phyloP scores from a whole-genome alignment of 139 green algal genomes.

The Parachlorella kessleri region DNA sequence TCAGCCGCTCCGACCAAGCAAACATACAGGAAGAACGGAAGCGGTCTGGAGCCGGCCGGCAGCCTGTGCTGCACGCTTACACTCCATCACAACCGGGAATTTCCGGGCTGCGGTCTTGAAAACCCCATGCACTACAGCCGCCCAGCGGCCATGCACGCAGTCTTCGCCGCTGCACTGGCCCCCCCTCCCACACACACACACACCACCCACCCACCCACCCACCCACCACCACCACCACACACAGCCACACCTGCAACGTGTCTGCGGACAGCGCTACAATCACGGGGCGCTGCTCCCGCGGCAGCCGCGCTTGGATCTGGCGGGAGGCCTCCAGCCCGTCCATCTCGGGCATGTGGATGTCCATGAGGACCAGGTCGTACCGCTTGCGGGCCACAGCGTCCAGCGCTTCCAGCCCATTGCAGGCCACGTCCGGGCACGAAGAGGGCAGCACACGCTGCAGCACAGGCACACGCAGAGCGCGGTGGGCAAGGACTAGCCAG shows the following conservation, averaged over 20 bases:
- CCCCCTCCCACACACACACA: too few relatives aligned
- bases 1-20: too few relatives aligned
- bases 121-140: too few relatives aligned
- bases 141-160: too few relatives aligned
- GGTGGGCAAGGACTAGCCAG: not conserved
- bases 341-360: slow-evolving; percentile 78
- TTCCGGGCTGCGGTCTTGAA: too few relatives aligned
- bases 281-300: slow-evolving; percentile 43
- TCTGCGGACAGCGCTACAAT: slow-evolving; percentile 76
- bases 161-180: too few relatives aligned
- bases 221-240: not conserved
- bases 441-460: slow-evolving; percentile 54
- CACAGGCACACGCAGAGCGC: slow-evolving; percentile 6
- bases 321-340: slow-evolving; percentile 75
- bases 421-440: slow-evolving; percentile 53
- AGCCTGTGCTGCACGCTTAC: too few relatives aligned
- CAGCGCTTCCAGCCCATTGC: slow-evolving; percentile 63
- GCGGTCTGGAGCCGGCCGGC: too few relatives aligned
- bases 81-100: too few relatives aligned
- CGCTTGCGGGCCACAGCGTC: slow-evolving; percentile 1
- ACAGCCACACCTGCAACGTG: slow-evolving; percentile 40
- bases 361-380: slow-evolving; percentile 89
- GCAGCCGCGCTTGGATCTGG: slow-evolving; percentile 50
- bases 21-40: too few relatives aligned
- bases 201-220: too few relatives aligned